These are phyloP conservation scores for Raphidocelis subcapitata DNA, from an alignment of 139 green algal genomes.

Conservation along the genomic window DNA sequence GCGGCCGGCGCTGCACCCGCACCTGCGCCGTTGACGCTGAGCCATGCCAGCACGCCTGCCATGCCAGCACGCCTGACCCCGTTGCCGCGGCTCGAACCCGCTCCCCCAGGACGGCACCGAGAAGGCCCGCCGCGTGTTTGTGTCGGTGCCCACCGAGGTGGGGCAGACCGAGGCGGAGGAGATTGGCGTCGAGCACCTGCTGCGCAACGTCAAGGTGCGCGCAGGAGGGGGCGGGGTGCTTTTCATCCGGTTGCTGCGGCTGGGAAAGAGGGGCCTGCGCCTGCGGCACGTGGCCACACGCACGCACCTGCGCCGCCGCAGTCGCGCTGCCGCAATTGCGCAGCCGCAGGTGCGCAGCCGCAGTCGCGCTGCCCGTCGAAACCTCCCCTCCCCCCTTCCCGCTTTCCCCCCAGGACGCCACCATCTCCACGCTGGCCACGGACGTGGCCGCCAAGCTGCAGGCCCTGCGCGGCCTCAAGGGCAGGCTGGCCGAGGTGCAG, in stretches of 20 bases:
- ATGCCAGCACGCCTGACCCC: too few species aligned
- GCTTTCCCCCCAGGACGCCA: constrained; percentile 65
- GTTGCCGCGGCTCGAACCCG: too few species aligned
- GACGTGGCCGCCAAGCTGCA: constrained; percentile 70
- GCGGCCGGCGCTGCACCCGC: too few species aligned
- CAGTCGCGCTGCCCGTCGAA: background rate
- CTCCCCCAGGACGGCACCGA: constrained; percentile 85
- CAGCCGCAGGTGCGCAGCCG: too few species aligned
- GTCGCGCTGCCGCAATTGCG: too few species aligned
- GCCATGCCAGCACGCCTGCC: too few species aligned
- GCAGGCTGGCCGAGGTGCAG: constrained; percentile 65
- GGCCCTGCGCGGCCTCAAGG: constrained; percentile 59
- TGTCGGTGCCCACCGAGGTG: constrained; percentile 93
- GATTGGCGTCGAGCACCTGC: constrained; percentile 97
- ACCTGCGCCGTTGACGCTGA: too few species aligned
- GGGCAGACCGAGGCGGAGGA: constrained; percentile 98
- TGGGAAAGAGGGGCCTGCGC: background rate
- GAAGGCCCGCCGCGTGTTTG: constrained; percentile 85
- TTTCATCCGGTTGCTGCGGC: constrained; percentile 2
- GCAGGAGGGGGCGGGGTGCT: background rate
- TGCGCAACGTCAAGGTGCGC: constrained; percentile 85
- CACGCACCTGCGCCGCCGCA: too few species aligned
- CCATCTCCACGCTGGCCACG: constrained; percentile 82
- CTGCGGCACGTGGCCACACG: too few species aligned
- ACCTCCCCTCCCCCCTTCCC: background rate